These are phyloP conservation scores for Malassezia sympodialis DNA, from an alignment of 1,284 basidiomycete genomes.

Conservation along the genomic window DNA sequence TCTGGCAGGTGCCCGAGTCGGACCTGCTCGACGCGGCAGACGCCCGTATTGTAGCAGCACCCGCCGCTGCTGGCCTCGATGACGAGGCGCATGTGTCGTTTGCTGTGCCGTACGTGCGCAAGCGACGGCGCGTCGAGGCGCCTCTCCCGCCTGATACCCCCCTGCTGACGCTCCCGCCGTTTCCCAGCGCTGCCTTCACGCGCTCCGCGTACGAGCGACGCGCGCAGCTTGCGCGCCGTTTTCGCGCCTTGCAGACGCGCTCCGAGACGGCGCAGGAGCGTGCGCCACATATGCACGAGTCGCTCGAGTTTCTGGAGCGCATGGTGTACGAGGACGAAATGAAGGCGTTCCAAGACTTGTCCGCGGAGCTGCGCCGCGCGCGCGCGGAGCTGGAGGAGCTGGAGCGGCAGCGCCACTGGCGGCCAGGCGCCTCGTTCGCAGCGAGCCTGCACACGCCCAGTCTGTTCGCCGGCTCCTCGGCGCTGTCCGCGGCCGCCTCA, in stretches of 20 bases:
- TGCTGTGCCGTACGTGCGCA: constrained; percentile 14
- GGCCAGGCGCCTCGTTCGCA: background rate
- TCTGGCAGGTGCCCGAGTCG: constrained; percentile 38
- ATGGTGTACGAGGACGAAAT: constrained; percentile 35
- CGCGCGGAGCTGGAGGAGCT: constrained; percentile 30
- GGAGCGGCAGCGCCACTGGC: constrained; percentile 19
- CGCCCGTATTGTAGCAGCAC: background rate
- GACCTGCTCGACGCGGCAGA: constrained; percentile 23
- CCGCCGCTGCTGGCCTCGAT: background rate
- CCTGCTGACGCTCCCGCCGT: constrained; percentile 22
- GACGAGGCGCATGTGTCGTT: background rate
- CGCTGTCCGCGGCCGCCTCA: background rate
- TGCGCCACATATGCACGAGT: constrained; percentile 21
- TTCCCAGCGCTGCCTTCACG: constrained; percentile 22
- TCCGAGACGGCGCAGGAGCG: constrained; percentile 21
- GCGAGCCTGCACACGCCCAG: background rate
- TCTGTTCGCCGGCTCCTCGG: background rate
- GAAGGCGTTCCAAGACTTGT: constrained; percentile 22
- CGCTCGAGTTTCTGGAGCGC: constrained; percentile 33
- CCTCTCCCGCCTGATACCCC: constrained; percentile 12
- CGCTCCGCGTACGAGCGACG: constrained; percentile 24
- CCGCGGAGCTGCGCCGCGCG: constrained; percentile 25
- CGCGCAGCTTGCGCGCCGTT: constrained; percentile 18
- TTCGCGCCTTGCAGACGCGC: constrained; percentile 20
- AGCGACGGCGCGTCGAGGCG: constrained; percentile 14